Conservation (phyloP, 768 basidiomycete species). For the Trametes cubensis region DNA sequence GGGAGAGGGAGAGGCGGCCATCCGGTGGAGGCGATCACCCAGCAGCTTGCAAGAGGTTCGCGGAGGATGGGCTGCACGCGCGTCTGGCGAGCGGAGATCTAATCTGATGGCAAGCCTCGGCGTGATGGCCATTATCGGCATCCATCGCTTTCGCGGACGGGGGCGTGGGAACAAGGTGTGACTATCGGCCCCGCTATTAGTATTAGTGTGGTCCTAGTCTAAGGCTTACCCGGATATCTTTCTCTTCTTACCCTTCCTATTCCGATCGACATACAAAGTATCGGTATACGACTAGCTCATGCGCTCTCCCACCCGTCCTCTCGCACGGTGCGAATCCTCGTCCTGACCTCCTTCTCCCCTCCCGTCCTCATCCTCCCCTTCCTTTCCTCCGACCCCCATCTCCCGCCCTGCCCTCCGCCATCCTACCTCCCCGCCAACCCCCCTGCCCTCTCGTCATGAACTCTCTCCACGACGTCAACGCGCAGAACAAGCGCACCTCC, state of each 20-base stretch:
- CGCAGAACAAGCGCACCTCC: constrained; percentile 48
- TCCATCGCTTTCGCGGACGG: background rate
- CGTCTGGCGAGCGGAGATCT: constrained; percentile 16
- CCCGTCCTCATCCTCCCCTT: background rate
- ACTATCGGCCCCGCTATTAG: too few relatives aligned
- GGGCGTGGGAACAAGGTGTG: too few relatives aligned
- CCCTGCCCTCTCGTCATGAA: constrained; percentile 31
- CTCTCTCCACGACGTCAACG: constrained; percentile 44
- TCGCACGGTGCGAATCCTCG: background rate
- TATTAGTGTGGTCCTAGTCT: too few relatives aligned
- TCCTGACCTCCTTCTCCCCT: background rate
- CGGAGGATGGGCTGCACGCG: constrained; percentile 6
- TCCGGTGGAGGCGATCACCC: too few relatives aligned
- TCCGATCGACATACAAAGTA: too few relatives aligned
- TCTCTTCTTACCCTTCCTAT: too few relatives aligned
- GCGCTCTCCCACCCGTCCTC: background rate
- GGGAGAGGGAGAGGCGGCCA: background rate
- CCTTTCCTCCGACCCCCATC: constrained; percentile 2
- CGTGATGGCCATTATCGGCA: constrained; percentile 7
- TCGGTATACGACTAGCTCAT: background rate
- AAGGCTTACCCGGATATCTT: too few relatives aligned
- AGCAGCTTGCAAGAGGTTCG: constrained; percentile 8
- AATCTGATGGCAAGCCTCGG: constrained; percentile 21
- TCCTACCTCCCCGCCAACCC: background rate
- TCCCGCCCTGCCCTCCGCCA: constrained; percentile 18